Evolutionary conservation across 75 land plant genomes (phyloP), one percentile per base, ranked within the genome.

Genomic region (Gnetum montanum): DNA sequence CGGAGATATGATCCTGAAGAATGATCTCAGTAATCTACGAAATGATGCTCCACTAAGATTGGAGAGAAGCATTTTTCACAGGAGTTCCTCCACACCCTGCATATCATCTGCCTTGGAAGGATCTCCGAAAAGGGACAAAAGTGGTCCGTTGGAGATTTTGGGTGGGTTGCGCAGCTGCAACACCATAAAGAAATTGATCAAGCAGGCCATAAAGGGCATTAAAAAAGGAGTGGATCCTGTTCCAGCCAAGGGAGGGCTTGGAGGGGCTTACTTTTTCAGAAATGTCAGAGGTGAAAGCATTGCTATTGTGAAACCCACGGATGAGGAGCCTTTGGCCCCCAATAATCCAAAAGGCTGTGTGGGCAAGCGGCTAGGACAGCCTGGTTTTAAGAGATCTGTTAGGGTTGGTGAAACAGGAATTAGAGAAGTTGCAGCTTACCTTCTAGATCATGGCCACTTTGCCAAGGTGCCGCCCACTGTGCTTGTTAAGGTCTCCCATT

Each of bases 51-150:
- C 76, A 24, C 34, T 73, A 19, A 54, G 73, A 18, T 63, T 74
- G 30, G 71, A 75, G 4, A 43, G 76, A 31, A 61, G 68, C 1
- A 23, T 28, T 36, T 33, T 74, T 16, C 76, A 74, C 5, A 66
- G 77, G 16, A 74, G 77, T 63, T 71, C 68, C 25, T 74, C 77
- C 5, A 74, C 75, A 4, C 77, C 77, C 19, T 74, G 77, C 31
- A 53, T 74, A 34, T 74, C 75, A 22, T 75, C 66, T 34, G 51
- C 8, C 26, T 19, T 37, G 16, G 70, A 65, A 41, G 50, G 24
- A 38, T 27, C 15, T n/a, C 40, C 13, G 40, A 26, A 30, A 25
- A 61, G 31, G 51, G 63, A 44, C 37, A 57, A 63, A 55, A 63
- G 70, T 49, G 41, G 52, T 27, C 70, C 70, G 15, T 47, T 73